Conservation (phyloP, 768 basidiomycete genomes). For the Clathrus columnatus region DNA sequence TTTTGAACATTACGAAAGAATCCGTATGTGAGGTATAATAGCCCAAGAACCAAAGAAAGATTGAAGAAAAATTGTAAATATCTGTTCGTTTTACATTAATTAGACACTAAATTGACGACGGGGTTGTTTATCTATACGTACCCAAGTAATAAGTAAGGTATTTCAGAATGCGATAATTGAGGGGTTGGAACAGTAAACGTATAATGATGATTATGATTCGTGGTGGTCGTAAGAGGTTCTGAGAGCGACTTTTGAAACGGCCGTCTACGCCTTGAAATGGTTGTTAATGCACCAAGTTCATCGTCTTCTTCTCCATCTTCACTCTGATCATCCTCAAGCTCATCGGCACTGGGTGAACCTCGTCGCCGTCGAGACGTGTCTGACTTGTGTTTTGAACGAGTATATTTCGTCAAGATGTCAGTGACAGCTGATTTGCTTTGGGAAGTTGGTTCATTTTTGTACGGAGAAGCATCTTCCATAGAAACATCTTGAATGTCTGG, state of each 20-base stretch:
- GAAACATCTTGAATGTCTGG: conserved; percentile 59
- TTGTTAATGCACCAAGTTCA: conserved; percentile 24
- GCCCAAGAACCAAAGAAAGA: conserved; percentile 68
- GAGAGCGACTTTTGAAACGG: conserved; percentile 29
- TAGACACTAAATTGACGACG: conserved; percentile 2
- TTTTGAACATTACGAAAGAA: conserved; percentile 85
- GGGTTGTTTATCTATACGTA: conserved; percentile 31
- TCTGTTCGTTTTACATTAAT: no score
- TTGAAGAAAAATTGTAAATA: conserved; percentile 97
- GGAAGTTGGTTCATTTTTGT: background rate
- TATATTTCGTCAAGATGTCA: background rate
- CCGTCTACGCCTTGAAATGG: conserved; percentile 40
- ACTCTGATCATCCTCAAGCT: conserved; percentile 26
- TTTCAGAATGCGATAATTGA: conserved; percentile 46
- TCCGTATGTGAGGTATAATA: conserved; percentile 76
- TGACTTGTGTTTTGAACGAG: conserved; percentile 14
- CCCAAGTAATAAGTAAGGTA: conserved; percentile 83
- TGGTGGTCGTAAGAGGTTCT: background rate
- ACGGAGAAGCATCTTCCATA: conserved; percentile 28
- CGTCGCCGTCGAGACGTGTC: conserved; percentile 7
- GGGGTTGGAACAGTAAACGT: conserved; percentile 72
- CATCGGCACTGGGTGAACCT: conserved; percentile 15
- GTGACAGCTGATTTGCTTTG: background rate
- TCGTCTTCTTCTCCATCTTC: conserved; percentile 41
- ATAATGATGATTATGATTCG: conserved; percentile 45